phyloP scores from a whole-genome alignment of 441 rosid species.

The Gossypium aridum region DNA sequence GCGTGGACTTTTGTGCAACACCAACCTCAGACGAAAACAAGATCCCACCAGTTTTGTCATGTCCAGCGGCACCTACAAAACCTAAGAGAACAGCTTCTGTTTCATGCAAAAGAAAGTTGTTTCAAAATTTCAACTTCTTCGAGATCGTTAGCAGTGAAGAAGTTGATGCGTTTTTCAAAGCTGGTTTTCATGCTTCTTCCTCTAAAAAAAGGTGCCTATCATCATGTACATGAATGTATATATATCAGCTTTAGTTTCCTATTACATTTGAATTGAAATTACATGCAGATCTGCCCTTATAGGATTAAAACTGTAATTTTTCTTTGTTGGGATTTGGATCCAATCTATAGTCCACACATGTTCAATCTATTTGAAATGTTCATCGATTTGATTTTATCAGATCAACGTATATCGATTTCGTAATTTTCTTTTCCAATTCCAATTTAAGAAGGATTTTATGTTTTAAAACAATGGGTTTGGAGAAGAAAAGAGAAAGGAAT shows the following conservation, averaged over 20 bases:
- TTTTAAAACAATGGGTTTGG: not conserved
- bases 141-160: constrained; percentile 43
- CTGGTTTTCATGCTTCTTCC: constrained; percentile 23
- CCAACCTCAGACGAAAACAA: constrained; percentile 57
- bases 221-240: constrained; percentile 24
- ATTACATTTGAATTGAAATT: too few relatives aligned
- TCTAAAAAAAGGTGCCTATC: constrained; percentile 36
- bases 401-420: not conserved
- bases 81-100: constrained; percentile 21
- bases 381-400: not conserved
- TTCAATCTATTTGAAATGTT: not conserved
- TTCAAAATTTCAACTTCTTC: constrained; percentile 30
- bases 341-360: not conserved
- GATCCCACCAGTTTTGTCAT: constrained; percentile 45
- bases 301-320: not conserved
- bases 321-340: not conserved
- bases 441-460: not conserved
- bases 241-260: not conserved
- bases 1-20: constrained; percentile 31
- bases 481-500: not conserved
- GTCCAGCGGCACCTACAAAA: constrained; percentile 74
- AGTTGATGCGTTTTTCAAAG: constrained; percentile 48
- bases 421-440: not conserved
- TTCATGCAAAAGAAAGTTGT: constrained; percentile 45
- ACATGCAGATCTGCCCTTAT: too few relatives aligned